Conservation (phyloP, 352 stramenopile genomes). For the Phytopythium mirpurense region DNA sequence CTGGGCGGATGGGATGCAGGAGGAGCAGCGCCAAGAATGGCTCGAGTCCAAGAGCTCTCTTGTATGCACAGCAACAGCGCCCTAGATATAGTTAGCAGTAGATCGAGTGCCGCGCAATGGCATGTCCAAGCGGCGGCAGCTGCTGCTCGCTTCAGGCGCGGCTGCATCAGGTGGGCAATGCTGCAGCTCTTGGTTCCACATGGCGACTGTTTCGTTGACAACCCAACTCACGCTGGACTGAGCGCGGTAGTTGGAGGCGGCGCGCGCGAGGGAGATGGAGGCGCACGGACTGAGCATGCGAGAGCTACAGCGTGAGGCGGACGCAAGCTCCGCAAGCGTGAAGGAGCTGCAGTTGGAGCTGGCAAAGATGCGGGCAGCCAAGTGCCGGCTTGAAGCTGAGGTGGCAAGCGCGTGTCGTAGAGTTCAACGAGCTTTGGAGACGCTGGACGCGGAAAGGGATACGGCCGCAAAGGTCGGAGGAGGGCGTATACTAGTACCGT, state of each 20-base stretch:
- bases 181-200: neutral
- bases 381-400: conserved; percentile 39
- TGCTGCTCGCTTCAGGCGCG: conserved; percentile 26
- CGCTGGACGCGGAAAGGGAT: conserved; percentile 12
- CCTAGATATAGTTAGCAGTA: neutral
- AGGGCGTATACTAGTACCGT: neutral
- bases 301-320: conserved; percentile 27
- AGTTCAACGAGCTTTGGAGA: conserved; percentile 9
- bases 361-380: conserved; percentile 38
- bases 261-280: conserved; percentile 43
- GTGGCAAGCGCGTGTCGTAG: conserved; percentile 13
- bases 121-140: neutral
- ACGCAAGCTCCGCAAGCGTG: conserved; percentile 13
- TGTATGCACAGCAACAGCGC: no score
- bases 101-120: neutral
- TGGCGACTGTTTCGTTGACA: neutral
- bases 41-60: no score
- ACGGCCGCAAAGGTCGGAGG: conserved; percentile 12
- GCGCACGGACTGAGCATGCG: conserved; percentile 33
- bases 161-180: conserved; percentile 28
- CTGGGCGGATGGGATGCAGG: neutral
- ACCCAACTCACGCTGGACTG: no score
- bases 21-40: neutral
- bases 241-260: conserved; percentile 27
- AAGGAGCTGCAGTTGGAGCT: conserved; percentile 32